phyloP scores from a whole-genome alignment of 768 basidiomycete species.

The Termitomyces sp. region DNA sequence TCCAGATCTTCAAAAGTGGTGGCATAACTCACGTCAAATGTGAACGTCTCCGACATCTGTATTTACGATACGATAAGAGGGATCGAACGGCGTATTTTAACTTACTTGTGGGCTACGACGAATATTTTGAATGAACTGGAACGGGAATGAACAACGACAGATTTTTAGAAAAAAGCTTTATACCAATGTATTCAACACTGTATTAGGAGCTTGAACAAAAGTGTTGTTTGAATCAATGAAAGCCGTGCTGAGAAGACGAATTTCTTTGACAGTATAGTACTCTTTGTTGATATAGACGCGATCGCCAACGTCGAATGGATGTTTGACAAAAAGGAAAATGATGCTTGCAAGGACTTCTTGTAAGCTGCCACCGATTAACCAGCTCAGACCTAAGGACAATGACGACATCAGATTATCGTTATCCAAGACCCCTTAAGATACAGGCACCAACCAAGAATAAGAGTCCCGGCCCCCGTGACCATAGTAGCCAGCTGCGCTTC shows the following conservation, averaged over 20 bases:
- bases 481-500: conserved; percentile 70
- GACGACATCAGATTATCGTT: neutral
- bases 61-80: neutral
- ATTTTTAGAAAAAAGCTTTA: neutral
- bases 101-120: conserved; percentile 64
- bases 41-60: conserved; percentile 75
- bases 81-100: neutral
- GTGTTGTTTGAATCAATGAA: conserved; percentile 58
- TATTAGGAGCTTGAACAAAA: conserved; percentile 70
- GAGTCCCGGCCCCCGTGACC: conserved; percentile 68
- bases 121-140: conserved; percentile 64
- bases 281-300: conserved; percentile 48
- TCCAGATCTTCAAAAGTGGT: conserved; percentile 84
- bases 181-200: conserved; percentile 50
- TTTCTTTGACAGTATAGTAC: conserved; percentile 80
- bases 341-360: conserved; percentile 80
- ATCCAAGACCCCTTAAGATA: neutral
- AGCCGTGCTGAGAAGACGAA: conserved; percentile 74
- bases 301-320: conserved; percentile 81
- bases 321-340: conserved; percentile 89
- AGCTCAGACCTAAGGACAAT: conserved; percentile 54
- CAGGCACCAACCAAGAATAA: conserved; percentile 37
- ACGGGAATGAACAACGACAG: neutral
- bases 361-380: conserved; percentile 80
- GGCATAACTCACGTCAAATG: conserved; percentile 71